Base-by-base conservation (phyloP, 192 early-diverging fungal genomes). In the Physocladia obscura region DNA sequence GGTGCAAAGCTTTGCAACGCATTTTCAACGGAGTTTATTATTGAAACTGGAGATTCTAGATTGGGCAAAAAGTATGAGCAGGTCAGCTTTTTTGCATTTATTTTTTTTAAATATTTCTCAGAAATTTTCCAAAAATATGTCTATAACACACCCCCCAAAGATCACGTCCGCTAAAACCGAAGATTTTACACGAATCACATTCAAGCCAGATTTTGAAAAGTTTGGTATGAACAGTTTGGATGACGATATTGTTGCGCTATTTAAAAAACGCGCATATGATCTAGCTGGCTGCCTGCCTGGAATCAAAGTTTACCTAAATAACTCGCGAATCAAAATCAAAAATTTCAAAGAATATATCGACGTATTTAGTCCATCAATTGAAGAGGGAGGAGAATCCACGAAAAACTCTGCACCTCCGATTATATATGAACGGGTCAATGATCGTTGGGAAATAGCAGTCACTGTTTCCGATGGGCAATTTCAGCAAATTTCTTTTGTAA, bases 401-500 rank as follows among this genome's bases (percentile, higher is more conserved):
- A 60, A 44, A 26, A 76, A 51, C 22, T 72, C 75, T 26, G 40
- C 49, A 17, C 30, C 26, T 21, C 31, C 49, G 13, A 71, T 84
- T 17, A 68, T 96, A 22, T 91, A 93, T 74, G 91, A 98, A 76
- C 60, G 72, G 40, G 77, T 90, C 26, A 89, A 83, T 69, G 88
- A 88, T 2, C 88, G 94, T 22, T 99, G 95, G 97, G 94, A 99
- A 79, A 84, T 99, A 62, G 91, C 88, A 17, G 93, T 96, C 70
- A 87, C 92, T 2, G 77, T 92, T 17, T 92, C 90, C 29, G 95
- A 97, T 62, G 97, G 95, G 19, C 93, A 96, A 77, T 98, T 98
- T 76, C 89, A 92, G 58, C 97, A 99, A 74, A 89, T 91, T 64
- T 93, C 91, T 71, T 99, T 99, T 77, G 97, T 97, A 67, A 99